phyloP scores from a whole-genome alignment of 2,329 filamentous ascomycete genomes.

The Akanthomyces lecanii region DNA sequence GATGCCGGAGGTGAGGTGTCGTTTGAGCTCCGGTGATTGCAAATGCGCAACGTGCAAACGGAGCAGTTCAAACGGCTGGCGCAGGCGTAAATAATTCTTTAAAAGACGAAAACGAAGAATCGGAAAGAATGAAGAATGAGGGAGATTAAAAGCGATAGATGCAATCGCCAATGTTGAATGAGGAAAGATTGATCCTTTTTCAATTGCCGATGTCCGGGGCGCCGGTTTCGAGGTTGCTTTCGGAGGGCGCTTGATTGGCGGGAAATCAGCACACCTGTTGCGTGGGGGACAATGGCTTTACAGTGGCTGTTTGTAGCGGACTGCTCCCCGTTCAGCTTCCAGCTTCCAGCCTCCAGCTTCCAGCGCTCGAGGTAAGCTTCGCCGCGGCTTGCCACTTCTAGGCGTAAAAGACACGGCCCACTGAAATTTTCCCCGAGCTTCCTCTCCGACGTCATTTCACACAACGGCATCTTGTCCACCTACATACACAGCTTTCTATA shows the following conservation, averaged over 20 bases:
- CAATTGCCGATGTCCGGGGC: constrained; percentile 6
- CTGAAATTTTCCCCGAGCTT: not conserved
- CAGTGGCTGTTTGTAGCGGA: not conserved
- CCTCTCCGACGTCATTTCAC: constrained; percentile 7
- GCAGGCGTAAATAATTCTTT: no score
- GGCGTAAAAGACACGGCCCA: not conserved
- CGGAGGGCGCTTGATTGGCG: constrained; percentile 11
- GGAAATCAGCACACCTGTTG: not conserved
- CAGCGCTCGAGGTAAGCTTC: not conserved
- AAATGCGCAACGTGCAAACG: not conserved
- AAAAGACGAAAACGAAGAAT: not conserved
- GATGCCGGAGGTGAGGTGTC: not conserved
- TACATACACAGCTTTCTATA: not conserved
- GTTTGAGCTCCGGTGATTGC: not conserved
- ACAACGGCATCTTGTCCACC: not conserved
- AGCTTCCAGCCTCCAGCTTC: no score
- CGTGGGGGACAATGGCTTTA: not conserved
- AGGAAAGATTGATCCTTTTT: not conserved
- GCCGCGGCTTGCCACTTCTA: not conserved
- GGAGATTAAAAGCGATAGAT: not conserved
- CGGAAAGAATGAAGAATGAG: not conserved
- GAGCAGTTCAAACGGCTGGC: not conserved
- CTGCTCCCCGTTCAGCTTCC: not conserved
- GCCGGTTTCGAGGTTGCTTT: constrained; percentile 1
- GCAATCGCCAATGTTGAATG: not conserved